These are phyloP conservation scores for Leishmania turanica DNA, from an alignment of 208 protist species.

Conservation along the genomic window DNA sequence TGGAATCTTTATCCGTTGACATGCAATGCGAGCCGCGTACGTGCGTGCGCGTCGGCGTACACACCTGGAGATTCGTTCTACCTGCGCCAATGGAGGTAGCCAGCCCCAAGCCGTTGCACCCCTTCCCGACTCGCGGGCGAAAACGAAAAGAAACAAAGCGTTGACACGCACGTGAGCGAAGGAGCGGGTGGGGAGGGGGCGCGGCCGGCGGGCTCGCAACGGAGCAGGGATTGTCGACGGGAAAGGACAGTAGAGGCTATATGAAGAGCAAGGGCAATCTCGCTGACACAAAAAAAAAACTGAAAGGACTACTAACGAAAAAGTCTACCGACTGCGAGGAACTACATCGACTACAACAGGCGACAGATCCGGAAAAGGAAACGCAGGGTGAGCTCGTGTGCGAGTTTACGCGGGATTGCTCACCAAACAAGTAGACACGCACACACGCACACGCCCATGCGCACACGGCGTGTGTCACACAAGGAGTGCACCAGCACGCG, in stretches of 20 bases:
- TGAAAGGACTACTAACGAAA: background rate
- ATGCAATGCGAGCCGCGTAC: background rate
- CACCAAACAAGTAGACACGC: background rate
- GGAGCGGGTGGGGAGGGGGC: background rate
- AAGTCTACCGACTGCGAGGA: background rate
- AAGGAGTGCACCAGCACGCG: background rate
- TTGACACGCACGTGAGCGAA: too few species aligned
- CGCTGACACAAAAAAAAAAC: background rate
- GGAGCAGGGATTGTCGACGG: too few species aligned
- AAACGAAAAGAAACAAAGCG: too few species aligned
- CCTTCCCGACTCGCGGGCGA: background rate
- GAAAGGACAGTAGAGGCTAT: background rate
- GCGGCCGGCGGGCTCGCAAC: background rate
- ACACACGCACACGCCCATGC: background rate
- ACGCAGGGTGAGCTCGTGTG: background rate
- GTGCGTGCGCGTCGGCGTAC: background rate
- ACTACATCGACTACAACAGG: background rate
- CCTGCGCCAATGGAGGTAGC: background rate
- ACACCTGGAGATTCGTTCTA: background rate
- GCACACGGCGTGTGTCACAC: background rate
- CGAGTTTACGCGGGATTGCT: background rate
- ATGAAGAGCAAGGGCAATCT: background rate
- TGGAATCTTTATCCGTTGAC: background rate
- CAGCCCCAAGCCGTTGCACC: background rate
- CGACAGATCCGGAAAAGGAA: background rate